Evolutionary conservation across 768 basidiomycete genomes (phyloP).

Genomic region (Infundibulicybe gibba): DNA sequence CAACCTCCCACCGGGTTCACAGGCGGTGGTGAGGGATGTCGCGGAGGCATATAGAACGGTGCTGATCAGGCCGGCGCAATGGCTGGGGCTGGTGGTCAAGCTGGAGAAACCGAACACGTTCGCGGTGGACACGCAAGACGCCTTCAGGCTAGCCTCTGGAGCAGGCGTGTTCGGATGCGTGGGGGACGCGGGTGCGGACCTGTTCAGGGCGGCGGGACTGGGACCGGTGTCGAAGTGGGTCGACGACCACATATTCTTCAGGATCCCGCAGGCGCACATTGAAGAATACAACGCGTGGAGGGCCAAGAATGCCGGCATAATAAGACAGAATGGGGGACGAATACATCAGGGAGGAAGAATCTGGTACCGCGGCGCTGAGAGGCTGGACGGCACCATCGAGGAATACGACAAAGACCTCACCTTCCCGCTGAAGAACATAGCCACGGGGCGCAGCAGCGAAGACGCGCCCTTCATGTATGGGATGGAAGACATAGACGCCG

Average conservation of each 20-base stretch:
- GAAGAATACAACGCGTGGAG: slow-evolving; percentile 17
- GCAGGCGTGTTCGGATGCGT: slow-evolving; percentile 15
- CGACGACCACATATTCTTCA: slow-evolving; percentile 19
- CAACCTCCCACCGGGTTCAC: not conserved
- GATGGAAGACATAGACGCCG: slow-evolving; percentile 22
- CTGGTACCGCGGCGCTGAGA: slow-evolving; percentile 16
- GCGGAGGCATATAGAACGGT: not conserved
- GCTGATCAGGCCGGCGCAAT: not conserved
- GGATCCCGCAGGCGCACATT: slow-evolving; percentile 13
- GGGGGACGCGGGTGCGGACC: slow-evolving; percentile 9
- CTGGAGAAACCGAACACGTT: not conserved
- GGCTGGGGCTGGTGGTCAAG: not conserved
- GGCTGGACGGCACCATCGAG: slow-evolving; percentile 11
- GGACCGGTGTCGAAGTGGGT: slow-evolving; percentile 20
- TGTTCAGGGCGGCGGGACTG: slow-evolving; percentile 13
- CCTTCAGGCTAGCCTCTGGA: slow-evolving; percentile 11
- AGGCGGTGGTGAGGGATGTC: not conserved
- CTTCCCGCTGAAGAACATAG: slow-evolving; percentile 14
- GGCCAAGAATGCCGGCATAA: not conserved
- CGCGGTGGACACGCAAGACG: slow-evolving; percentile 10
- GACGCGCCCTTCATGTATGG: slow-evolving; percentile 14
- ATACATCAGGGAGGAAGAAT: slow-evolving; percentile 5
- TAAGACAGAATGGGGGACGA: slow-evolving; percentile 1
- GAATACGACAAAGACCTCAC: slow-evolving; percentile 25
- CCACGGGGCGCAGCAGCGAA: no score